These are phyloP conservation scores for Scedosporium boydii DNA, from an alignment of 2,329 filamentous ascomycete genomes.

Conservation along the genomic window DNA sequence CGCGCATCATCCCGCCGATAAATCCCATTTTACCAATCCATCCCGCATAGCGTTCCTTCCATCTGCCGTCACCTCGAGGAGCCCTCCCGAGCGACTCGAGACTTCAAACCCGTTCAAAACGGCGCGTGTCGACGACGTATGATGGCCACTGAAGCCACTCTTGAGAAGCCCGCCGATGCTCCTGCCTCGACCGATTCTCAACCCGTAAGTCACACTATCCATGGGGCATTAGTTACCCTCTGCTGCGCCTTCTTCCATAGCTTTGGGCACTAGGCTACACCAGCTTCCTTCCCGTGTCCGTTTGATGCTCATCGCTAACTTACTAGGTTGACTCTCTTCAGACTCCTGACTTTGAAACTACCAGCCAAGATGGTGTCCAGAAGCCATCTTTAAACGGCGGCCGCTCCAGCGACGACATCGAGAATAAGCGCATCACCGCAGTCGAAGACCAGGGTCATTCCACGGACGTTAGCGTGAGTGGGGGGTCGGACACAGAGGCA, in stretches of 20 bases:
- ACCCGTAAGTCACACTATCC: slow-evolving; percentile 27
- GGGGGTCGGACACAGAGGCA: slow-evolving; percentile 68
- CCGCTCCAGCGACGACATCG: slow-evolving; percentile 37
- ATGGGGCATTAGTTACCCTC: background rate
- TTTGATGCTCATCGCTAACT: background rate
- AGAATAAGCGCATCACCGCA: slow-evolving; percentile 44
- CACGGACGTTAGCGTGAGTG: slow-evolving; percentile 59
- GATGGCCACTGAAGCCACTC: slow-evolving; percentile 55
- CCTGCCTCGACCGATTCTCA: slow-evolving; percentile 35
- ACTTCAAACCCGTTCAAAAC: slow-evolving; percentile 1
- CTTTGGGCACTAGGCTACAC: background rate
- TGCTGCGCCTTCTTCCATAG: background rate
- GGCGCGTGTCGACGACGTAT: slow-evolving; percentile 33
- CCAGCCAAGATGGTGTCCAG: slow-evolving; percentile 37
- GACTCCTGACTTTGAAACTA: slow-evolving; percentile 10
- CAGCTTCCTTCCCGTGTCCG: background rate
- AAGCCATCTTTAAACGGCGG: slow-evolving; percentile 39
- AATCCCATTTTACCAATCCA: background rate
- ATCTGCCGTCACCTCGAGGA: slow-evolving; percentile 1
- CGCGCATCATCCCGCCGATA: background rate
- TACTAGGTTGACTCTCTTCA: background rate
- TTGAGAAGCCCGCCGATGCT: slow-evolving; percentile 44
- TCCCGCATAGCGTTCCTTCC: background rate
- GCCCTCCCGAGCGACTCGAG: slow-evolving; percentile 4
- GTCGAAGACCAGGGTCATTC: slow-evolving; percentile 52